phyloP scores from a whole-genome alignment of 2,329 filamentous ascomycete species.

The Diaporthe vaccinii region DNA sequence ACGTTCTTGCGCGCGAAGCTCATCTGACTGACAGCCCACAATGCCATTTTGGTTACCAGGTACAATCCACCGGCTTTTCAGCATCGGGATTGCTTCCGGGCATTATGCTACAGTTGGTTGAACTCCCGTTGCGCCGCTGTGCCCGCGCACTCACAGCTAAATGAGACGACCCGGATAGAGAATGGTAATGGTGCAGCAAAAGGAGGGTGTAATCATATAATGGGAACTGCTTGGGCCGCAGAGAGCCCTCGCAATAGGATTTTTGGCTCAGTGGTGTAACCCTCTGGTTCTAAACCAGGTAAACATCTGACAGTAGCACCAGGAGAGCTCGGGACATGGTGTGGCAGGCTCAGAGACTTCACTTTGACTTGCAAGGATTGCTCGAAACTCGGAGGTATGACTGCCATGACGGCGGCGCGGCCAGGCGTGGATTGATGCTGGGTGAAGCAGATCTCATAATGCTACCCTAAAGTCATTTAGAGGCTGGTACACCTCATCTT shows the following conservation, averaged over 20 bases:
- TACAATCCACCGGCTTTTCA: background rate
- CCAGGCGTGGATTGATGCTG: constrained; percentile 40
- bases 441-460: constrained; percentile 39
- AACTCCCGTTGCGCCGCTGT: too few relatives aligned
- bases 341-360: background rate
- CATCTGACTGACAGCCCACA: background rate
- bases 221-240: too few relatives aligned
- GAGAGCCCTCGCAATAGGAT: too few relatives aligned
- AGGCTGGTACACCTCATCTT: constrained; percentile 15
- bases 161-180: too few relatives aligned
- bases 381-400: background rate
- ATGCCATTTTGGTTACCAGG: background rate
- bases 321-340: background rate
- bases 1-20: too few relatives aligned
- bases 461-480: constrained; percentile 35
- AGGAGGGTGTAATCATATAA: too few relatives aligned
- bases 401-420: constrained; percentile 34
- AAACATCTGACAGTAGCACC: background rate
- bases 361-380: background rate
- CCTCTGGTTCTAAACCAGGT: too few relatives aligned
- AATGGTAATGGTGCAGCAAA: too few relatives aligned
- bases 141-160: too few relatives aligned
- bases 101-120: background rate
- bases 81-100: background rate
- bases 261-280: too few relatives aligned